Evolutionary conservation across 176 grass and related monocot species (phyloP), one percentile per base, ranked within the genome.

Genomic region (Juncus effusus): DNA sequence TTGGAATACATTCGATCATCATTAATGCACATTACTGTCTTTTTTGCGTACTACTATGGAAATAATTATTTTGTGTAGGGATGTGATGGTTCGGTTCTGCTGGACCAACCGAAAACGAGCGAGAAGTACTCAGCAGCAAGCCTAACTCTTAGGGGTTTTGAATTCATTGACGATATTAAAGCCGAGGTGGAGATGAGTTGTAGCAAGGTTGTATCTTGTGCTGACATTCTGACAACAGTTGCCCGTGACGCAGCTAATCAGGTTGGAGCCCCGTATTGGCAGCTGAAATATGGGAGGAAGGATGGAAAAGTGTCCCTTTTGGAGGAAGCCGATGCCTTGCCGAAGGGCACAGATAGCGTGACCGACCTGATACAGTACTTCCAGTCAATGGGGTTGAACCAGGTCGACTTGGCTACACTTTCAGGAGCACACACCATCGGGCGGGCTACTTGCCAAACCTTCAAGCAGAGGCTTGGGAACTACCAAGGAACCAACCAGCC

Each of bases 401-500:
- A 80, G 40, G 6, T 89, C 10, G 94, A 99, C 64, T 59, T 99
- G 70, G 88, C 84, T 51, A 67, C 81, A 36, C 94, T 99, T 54
- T n/a, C 42, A 87, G 68, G 88, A 38, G 88, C 93, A 7, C 94
- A 90, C 83, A 85, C 94, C 2, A 80, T 99, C 63, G 94, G 94
- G 13, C 72, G 69, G 45, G 74, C 77, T 12, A 87, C 54, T 28
- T 99, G 94, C 77, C 61, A 40, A 10, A 47, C 88, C 35, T 82
- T 93, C n/a, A 64, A 59, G 61, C 60, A 77, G 41, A 54, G 88
- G 7, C 72, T 99, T 2, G 82, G 65, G 56, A 84, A 74, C 67
- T 71, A 70, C 67, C 38, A 47, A 10, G 68, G 56, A 14, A 11
- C 15, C 0, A 38, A 45, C 7, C 39, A 19, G 60, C 42, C 66